Percentiles rank a stretch among this genome's conserved stretches.
These are phyloP conservation scores for Rhizophora apiculata DNA, from an alignment of 345 rosid genomes.

Conservation along the genomic window DNA sequence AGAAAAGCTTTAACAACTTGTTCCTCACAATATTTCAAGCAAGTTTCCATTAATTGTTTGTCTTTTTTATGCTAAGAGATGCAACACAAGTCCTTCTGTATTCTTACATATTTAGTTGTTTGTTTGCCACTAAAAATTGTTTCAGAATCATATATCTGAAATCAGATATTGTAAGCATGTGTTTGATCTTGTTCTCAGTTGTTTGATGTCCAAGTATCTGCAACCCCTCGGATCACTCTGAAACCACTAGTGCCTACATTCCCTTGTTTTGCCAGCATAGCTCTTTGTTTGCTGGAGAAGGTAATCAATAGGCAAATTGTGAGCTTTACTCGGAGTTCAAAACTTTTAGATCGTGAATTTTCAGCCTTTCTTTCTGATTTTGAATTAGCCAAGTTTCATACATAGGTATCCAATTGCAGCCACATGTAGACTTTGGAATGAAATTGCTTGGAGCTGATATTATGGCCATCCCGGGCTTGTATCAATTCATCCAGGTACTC, in stretches of 20 bases:
- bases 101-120: too few species aligned
- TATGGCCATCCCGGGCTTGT: slow-evolving; percentile 51
- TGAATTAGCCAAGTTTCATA: background rate
- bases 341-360: background rate
- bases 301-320: slow-evolving; percentile 15
- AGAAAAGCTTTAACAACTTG: slow-evolving; percentile 10
- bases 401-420: slow-evolving; percentile 27
- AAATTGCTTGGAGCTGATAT: slow-evolving; percentile 44
- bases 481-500: slow-evolving; percentile 45
- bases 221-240: slow-evolving; percentile 33
- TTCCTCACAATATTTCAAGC: background rate
- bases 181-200: slow-evolving; percentile 29
- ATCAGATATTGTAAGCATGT: background rate
- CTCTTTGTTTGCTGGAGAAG: slow-evolving; percentile 43
- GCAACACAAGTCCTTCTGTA: too few species aligned
- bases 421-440: slow-evolving; percentile 47
- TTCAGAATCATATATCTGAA: too few species aligned
- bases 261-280: slow-evolving; percentile 42
- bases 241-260: slow-evolving; percentile 52
- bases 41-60: too few species aligned
- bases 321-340: background rate
- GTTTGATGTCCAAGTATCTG: slow-evolving; percentile 39
- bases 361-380: background rate
- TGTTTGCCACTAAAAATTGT: too few species aligned
- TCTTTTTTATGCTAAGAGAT: too few species aligned